A percentile compares a stretch with the other conserved stretches of the same genome.
Evolutionary conservation across 208 protist species (phyloP).

Genomic region (Wallacemonas collosoma): DNA sequence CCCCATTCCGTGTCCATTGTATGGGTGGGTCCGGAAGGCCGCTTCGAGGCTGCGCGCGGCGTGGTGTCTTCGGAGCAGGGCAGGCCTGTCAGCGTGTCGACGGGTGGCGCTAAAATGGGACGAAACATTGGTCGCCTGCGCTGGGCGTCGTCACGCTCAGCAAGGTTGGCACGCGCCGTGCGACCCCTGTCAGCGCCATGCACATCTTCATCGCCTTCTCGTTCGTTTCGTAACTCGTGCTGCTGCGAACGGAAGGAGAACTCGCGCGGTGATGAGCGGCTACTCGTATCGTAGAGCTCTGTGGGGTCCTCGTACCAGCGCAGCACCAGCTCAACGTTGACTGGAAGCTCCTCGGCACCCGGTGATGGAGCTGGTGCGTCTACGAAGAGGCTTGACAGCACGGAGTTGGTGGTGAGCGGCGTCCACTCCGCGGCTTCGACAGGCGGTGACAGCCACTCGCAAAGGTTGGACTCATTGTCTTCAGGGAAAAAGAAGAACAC

Average conservation of each 20-base stretch:
- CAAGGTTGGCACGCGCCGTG: no score
- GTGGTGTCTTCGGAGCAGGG: neutral
- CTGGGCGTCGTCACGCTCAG: no score
- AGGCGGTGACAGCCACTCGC: neutral
- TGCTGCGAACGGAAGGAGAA: neutral
- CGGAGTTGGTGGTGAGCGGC: neutral
- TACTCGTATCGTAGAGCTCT: neutral
- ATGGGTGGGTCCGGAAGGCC: no score
- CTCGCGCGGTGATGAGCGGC: no score
- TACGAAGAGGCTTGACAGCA: neutral
- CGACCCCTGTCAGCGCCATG: no score
- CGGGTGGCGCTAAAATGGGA: constrained; percentile 3
- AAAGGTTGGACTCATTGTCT: neutral
- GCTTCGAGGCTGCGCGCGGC: no score
- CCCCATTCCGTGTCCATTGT: no score
- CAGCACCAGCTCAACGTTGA: constrained; percentile 6
- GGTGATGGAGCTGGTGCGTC: no score
- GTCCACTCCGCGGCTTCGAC: neutral
- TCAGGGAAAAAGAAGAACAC: constrained; percentile 12
- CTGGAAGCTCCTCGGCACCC: no score
- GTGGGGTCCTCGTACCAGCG: constrained; percentile 1
- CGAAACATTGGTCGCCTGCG: neutral
- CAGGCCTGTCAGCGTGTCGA: neutral
- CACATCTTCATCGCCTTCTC: no score
- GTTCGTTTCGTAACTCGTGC: no score